These are phyloP conservation scores for Phaeomoniella chlamydospora DNA, from an alignment of 2,329 filamentous ascomycete genomes.

Conservation along the genomic window DNA sequence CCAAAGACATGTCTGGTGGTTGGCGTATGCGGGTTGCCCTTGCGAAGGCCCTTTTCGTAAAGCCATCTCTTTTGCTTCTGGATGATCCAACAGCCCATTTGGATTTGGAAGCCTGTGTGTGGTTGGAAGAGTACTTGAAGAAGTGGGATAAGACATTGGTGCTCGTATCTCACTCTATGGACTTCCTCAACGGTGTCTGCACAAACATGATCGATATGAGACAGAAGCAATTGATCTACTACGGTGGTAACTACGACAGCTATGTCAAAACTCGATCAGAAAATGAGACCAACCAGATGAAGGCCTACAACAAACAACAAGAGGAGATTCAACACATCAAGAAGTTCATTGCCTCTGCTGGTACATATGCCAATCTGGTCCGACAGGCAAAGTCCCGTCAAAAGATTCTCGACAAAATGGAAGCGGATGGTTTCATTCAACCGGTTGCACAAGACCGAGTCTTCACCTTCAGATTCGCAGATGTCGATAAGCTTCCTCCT, in stretches of 20 bases:
- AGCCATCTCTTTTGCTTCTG: conserved; percentile 85
- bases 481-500: conserved; percentile 97
- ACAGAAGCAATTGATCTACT: conserved; percentile 77
- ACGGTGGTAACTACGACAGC: conserved; percentile 99
- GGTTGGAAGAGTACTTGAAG: conserved; percentile 98
- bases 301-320: conserved; percentile 97
- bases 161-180: conserved; percentile 93
- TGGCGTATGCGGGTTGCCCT: conserved; percentile 99
- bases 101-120: conserved; percentile 98
- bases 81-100: conserved; percentile 98
- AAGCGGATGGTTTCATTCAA: conserved; percentile 97
- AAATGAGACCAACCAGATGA: conserved; percentile 96
- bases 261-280: conserved; percentile 89
- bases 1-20: conserved; percentile 99
- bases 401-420: conserved; percentile 99
- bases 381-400: conserved; percentile 97
- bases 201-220: conserved; percentile 99
- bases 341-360: conserved; percentile 98
- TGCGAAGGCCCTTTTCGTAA: conserved; percentile 95
- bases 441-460: conserved; percentile 71
- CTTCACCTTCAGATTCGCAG: conserved; percentile 96
- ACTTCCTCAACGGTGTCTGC: conserved; percentile 99
- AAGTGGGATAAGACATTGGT: conserved; percentile 98
- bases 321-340: conserved; percentile 99
- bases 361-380: conserved; percentile 99